Evolutionary conservation across 352 stramenopile genomes (phyloP).

Genomic region (Phytopythium ostracodes): DNA sequence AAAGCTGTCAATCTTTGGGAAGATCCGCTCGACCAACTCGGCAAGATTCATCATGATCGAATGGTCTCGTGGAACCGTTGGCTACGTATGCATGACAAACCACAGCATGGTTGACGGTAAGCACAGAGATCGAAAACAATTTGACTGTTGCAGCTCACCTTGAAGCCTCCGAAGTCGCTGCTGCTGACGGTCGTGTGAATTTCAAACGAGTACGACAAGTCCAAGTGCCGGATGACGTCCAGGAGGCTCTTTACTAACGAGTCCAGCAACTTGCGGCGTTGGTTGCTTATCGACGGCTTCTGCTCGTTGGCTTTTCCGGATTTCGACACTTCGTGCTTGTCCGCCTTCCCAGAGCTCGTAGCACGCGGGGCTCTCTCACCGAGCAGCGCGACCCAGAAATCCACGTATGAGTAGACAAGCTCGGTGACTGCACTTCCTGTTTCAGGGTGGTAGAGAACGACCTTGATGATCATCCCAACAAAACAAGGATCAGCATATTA

Average conservation of each 20-base stretch:
- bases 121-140: neutral
- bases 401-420: slow-evolving; percentile 74
- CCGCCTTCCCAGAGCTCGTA: slow-evolving; percentile 3
- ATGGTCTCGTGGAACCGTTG: slow-evolving; percentile 62
- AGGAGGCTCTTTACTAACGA: slow-evolving; percentile 43
- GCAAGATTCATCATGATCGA: slow-evolving; percentile 79
- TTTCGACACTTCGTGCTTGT: slow-evolving; percentile 4
- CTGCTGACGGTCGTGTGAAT: slow-evolving; percentile 31
- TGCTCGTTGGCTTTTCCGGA: no score
- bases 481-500: neutral
- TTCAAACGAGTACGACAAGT: slow-evolving; percentile 72
- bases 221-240: slow-evolving; percentile 42
- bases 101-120: neutral
- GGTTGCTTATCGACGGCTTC: neutral
- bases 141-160: slow-evolving; percentile 25
- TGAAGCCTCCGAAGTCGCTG: slow-evolving; percentile 44
- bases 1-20: slow-evolving; percentile 25
- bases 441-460: slow-evolving; percentile 69
- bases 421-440: slow-evolving; percentile 67
- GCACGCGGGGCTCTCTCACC: slow-evolving; percentile 1
- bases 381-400: slow-evolving; percentile 60
- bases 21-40: slow-evolving; percentile 60
- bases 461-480: slow-evolving; percentile 12
- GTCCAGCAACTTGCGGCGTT: slow-evolving; percentile 44
- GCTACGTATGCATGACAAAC: slow-evolving; percentile 26